Conservation (phyloP, 2,329 filamentous ascomycete genomes). For the Diaporthe citri region DNA sequence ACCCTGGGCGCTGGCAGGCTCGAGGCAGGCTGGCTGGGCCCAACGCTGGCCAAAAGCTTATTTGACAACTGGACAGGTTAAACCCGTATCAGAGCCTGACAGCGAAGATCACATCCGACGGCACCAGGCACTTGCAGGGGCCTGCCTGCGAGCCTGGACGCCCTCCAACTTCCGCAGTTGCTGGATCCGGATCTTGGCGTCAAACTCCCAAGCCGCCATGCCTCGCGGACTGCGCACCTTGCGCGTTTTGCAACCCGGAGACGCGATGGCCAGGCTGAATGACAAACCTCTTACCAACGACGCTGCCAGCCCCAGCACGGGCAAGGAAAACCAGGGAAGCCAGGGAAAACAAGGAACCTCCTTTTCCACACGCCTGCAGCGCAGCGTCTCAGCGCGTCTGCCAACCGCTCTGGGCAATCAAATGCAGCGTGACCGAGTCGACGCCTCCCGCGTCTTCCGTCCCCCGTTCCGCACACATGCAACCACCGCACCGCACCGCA, state of each 20-base stretch:
- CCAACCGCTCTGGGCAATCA: slow-evolving; percentile 11
- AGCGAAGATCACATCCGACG: slow-evolving; percentile 25
- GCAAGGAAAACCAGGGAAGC: not conserved
- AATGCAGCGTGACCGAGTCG: not conserved
- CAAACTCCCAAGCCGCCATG: slow-evolving; percentile 18
- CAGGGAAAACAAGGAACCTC: slow-evolving; percentile 7
- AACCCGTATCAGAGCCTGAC: slow-evolving; percentile 19
- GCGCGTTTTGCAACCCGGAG: not conserved
- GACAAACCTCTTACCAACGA: slow-evolving; percentile 26
- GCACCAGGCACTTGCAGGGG: slow-evolving; percentile 16
- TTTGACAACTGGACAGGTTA: not conserved
- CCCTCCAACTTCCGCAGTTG: slow-evolving; percentile 28
- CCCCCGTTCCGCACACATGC: not conserved
- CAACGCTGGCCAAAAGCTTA: slow-evolving; percentile 13
- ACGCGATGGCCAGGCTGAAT: slow-evolving; percentile 5
- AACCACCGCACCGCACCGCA: not conserved
- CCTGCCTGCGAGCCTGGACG: not conserved
- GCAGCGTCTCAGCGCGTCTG: slow-evolving; percentile 9
- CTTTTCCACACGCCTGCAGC: not conserved
- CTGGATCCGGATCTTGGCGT: slow-evolving; percentile 24
- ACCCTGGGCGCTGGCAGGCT: not conserved
- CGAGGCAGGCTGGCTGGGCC: not conserved
- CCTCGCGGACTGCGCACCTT: not conserved
- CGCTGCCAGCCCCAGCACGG: not conserved
- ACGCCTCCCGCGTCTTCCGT: not conserved